Evolutionary conservation across 192 early-diverging fungal genomes (phyloP), one percentile per base, ranked within the genome.

Genomic region (Coemansia sp.): DNA sequence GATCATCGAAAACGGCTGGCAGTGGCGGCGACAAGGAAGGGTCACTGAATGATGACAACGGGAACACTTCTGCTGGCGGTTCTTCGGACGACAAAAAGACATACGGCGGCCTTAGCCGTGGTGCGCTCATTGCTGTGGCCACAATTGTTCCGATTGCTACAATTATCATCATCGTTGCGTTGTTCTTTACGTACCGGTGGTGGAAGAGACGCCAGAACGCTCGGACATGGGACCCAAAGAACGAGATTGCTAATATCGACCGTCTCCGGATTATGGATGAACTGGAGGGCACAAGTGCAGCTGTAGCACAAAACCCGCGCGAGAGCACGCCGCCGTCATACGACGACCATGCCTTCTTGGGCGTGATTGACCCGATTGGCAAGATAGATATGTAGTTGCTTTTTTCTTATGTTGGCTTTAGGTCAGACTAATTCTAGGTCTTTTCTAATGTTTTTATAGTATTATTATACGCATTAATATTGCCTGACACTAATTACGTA

Each of bases 121-220:
- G 62, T 6, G 75, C 75, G 0, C 68, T 55, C 41, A 78, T 78
- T 39, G 55, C 63, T 2, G 59, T 79, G 14, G 62, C 71, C 10
- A 69, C 61, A 0, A 52, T 63, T 14, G 71, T 79, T 12, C 71
- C 76, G 5, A 49, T 67, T 13, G 71, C 27, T 2, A 70, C 71
- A 14, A 73, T 79, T 27, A 16, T 58, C 4, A 69, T 79, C 51
- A 52, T 79, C 14, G 38, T 70, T 1, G 64, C 53, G 8, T 32
- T 79, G 61, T 79, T 70, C 76, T 79, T 73, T 62, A 29, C 45
- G 26, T 65, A 73, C 71, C 62, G 61, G 51, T 79, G 76, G 76
- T 73, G 68, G 67, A 54, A 53, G 23, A 62, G 61, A 43, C 66
- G 71, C 53, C 64, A 48, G 39, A 73, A 70, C 39, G 32, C 56